Evolutionary conservation across 2,329 filamentous ascomycete species (phyloP), one percentile per base, ranked within the genome.

Genomic region (Talaromyces sp.): DNA sequence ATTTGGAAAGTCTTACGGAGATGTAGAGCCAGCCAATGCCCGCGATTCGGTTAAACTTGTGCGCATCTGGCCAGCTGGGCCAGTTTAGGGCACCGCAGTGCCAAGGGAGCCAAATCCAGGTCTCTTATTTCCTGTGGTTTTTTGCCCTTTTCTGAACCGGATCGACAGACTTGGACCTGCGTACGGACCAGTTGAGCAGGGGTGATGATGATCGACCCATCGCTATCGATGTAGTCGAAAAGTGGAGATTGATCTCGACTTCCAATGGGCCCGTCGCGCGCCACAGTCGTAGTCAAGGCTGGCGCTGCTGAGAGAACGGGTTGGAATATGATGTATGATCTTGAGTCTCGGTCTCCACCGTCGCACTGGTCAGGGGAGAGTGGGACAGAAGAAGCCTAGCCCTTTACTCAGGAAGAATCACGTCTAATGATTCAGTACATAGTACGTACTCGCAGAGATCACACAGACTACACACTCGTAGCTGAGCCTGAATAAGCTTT

Each of bases 131-230:
- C 29, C 27, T 26, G 32, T 35, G 35, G 58, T 14, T 26, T 43
- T 29, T 46, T 43, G 26, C 26, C 54, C 51, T 46, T 41, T 24
- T 55, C 27, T 55, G 58, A 56, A 26, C 59, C 58, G 59, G 59
- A 63, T 63, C 62, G 59, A 56, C 59, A 24, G 26, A 9, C 46
- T 58, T 59, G 62, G 62, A 63, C 62, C 62, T 63, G 62, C 62
- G 62, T 63, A 62, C 38, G 38, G 58, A 58, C 56, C 53, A 59
- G 43, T 53, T 49, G 55, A 56, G 54, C 64, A 65, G 61, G 64
- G 63, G 63, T 62, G 60, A 63, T 55, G 55, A 54, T 65, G 66
- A 70, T 68, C 66, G 62, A 35, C 65, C 55, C 56, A 56, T 61
- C 32, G 52, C 56, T 59, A 63, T 58, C 64, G 62, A 60, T 57